Percentiles rank a stretch among this genome's conserved stretches.
Conservation (phyloP, 257 asterid species). For the Catharanthus roseus region DNA sequence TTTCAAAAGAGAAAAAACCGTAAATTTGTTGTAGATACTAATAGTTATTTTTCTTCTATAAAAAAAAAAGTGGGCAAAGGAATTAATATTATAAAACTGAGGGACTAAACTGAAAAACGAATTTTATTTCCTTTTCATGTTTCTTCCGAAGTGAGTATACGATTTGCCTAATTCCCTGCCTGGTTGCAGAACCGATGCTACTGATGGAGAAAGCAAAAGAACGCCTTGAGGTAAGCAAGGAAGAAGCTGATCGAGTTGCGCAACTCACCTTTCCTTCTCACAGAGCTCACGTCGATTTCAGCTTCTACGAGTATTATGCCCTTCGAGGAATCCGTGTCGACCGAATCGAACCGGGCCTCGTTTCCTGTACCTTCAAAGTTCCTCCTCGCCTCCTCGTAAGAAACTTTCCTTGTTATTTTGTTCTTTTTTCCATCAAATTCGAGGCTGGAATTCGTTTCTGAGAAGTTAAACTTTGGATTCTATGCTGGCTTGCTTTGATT, state of each 20-base stretch:
- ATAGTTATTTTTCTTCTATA: no score
- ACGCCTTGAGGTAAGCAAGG: constrained; percentile 28
- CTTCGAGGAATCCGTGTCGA: constrained; percentile 57
- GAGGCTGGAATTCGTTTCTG: neutral
- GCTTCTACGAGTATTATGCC: constrained; percentile 64
- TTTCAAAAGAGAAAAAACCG: no score
- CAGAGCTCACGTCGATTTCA: constrained; percentile 29
- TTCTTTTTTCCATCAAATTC: neutral
- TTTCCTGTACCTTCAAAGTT: constrained; percentile 62
- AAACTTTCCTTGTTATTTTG: neutral
- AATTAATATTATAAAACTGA: no score
- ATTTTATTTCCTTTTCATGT: no score
- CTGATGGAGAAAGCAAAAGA: constrained; percentile 51
- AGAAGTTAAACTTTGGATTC: neutral
- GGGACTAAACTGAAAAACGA: no score
- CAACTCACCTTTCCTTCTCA: constrained; percentile 48
- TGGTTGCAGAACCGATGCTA: neutral
- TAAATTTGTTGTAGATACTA: no score
- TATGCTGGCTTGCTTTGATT: neutral
- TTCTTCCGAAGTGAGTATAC: no score
- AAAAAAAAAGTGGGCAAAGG: no score
- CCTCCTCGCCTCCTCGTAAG: constrained; percentile 73
- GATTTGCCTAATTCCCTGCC: neutral
- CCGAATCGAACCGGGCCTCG: constrained; percentile 45
- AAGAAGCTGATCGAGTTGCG: constrained; percentile 36